phyloP scores from a whole-genome alignment of 148 eudicot species.

The Simmondsia chinensis region DNA sequence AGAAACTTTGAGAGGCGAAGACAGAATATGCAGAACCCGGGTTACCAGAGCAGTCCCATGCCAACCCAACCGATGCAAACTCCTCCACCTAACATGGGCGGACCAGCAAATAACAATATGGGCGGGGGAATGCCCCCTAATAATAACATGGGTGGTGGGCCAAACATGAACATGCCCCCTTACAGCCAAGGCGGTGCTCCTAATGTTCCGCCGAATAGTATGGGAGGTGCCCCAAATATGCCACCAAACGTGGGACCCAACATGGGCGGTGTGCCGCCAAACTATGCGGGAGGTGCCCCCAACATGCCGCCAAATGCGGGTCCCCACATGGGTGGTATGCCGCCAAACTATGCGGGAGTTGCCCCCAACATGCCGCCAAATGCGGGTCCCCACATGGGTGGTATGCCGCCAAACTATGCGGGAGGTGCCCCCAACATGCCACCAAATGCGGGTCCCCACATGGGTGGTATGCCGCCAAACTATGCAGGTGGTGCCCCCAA shows the following conservation, averaged over 20 bases:
- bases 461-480: constrained; percentile 7
- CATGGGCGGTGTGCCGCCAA: constrained; percentile 9
- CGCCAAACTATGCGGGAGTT: constrained; percentile 4
- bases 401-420: not conserved
- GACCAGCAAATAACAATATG: constrained; percentile 8
- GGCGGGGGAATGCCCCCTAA: constrained; percentile 8
- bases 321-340: constrained; percentile 12
- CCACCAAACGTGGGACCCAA: too few species aligned
- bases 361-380: constrained; percentile 11
- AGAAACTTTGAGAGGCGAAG: constrained; percentile 77
- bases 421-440: constrained; percentile 12
- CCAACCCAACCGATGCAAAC: not conserved
- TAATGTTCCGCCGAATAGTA: too few species aligned
- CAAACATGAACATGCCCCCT: too few species aligned
- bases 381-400: constrained; percentile 15
- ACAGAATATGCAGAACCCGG: constrained; percentile 29
- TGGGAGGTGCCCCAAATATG: too few species aligned
- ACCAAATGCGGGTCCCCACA: constrained; percentile 15
- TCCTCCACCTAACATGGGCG: constrained; percentile 9
- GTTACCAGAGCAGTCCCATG: constrained; percentile 7
- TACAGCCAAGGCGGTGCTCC: too few species aligned
- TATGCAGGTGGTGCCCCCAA: constrained; percentile 8
- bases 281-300: constrained; percentile 2
- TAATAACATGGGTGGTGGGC: too few species aligned
- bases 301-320: too few species aligned